Evolutionary conservation across 208 protist species (phyloP).

Genomic region (Crithidia mellificae): DNA sequence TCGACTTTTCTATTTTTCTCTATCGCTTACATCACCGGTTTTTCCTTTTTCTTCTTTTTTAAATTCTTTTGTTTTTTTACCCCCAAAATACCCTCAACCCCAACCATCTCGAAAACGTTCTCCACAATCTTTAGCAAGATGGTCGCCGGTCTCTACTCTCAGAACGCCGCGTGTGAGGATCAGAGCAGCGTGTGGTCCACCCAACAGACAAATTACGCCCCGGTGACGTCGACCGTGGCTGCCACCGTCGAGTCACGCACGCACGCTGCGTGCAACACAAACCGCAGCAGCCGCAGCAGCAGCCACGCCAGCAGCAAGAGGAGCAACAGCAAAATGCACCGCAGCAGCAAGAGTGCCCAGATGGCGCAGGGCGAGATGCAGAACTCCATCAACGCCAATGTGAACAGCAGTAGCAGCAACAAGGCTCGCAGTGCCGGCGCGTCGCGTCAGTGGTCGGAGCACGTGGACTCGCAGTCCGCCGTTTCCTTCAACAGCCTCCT

Average conservation of each 20-base stretch:
- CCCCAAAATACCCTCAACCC: too few species aligned
- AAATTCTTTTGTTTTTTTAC: not conserved
- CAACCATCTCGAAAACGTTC: not conserved
- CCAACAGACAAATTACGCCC: conserved; percentile 1
- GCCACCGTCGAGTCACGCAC: not conserved
- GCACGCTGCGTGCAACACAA: not conserved
- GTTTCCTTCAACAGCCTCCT: conserved; percentile 1
- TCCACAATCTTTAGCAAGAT: conserved; percentile 4
- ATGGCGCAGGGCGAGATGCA: conserved; percentile 9
- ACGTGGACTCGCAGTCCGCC: conserved; percentile 5
- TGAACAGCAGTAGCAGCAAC: not conserved
- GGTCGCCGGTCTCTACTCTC: conserved; percentile 10
- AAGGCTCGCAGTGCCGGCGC: not conserved
- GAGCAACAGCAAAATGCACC: not conserved
- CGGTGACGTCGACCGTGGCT: not conserved
- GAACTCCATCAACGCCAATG: conserved; percentile 12
- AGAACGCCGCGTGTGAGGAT: conserved; percentile 1
- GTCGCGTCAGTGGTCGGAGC: conserved; percentile 6
- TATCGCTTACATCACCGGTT: not conserved
- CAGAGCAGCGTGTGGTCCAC: not conserved
- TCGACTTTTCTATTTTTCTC: not conserved
- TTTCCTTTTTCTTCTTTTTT: conserved; percentile 20
- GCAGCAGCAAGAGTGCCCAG: not conserved
- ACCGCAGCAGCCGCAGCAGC: conserved; percentile 10
- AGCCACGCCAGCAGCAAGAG: not conserved